These are phyloP conservation scores for Arthrocladium fulminans DNA, from an alignment of 2,329 filamentous ascomycete species.

Conservation along the genomic window DNA sequence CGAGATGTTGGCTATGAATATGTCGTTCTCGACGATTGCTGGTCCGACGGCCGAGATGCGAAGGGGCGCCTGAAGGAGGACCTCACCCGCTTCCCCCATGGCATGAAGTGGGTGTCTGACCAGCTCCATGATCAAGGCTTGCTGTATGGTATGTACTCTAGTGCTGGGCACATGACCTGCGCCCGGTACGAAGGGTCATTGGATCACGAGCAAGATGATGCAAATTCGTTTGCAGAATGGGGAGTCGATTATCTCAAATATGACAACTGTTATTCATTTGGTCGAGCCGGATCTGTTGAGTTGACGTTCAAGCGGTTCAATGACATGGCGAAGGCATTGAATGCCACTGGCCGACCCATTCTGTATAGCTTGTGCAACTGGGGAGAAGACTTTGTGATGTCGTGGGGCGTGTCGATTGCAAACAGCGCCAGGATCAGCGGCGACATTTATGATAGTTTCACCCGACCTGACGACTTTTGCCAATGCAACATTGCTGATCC, in stretches of 20 bases:
- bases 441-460: conserved; percentile 41
- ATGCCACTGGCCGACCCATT: conserved; percentile 38
- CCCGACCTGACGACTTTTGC: conserved; percentile 35
- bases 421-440: conserved; percentile 42
- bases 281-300: conserved; percentile 40
- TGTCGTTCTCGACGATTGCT: conserved; percentile 47
- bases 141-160: conserved; percentile 47
- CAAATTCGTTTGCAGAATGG: conserved; percentile 44
- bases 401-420: conserved; percentile 40
- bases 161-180: conserved; percentile 27
- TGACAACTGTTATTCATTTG: conserved; percentile 49
- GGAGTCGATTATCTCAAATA: conserved; percentile 40
- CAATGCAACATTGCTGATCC: conserved; percentile 31
- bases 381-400: conserved; percentile 42
- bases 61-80: conserved; percentile 37
- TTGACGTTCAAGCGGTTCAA: conserved; percentile 41
- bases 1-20: conserved; percentile 44
- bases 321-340: conserved; percentile 39
- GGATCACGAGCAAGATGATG: conserved; percentile 46
- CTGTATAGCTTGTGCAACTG: conserved; percentile 43
- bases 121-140: conserved; percentile 41
- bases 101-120: conserved; percentile 41
- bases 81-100: conserved; percentile 37
- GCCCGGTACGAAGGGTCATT: conserved; percentile 36
- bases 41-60: conserved; percentile 37